phyloP scores from a whole-genome alignment of 495 filamentous ascomycete species.

The Podospora anserina region DNA sequence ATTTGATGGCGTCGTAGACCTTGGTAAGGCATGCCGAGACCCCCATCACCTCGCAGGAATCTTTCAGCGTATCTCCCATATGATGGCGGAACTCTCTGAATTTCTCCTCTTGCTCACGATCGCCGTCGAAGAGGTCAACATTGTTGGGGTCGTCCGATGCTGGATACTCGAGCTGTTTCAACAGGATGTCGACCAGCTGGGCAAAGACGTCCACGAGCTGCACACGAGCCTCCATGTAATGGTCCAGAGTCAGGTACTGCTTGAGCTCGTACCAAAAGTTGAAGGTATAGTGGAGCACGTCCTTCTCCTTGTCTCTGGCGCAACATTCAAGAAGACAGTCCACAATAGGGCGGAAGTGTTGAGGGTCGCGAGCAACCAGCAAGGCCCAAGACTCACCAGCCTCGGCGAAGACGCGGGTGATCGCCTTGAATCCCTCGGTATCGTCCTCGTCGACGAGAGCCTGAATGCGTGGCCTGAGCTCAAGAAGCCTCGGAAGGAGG shows the following conservation, averaged over 20 bases:
- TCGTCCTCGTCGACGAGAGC: constrained; percentile 76
- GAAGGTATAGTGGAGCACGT: constrained; percentile 88
- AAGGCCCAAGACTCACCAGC: constrained; percentile 94
- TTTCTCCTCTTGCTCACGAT: constrained; percentile 93
- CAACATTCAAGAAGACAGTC: constrained; percentile 89
- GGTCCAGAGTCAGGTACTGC: constrained; percentile 86
- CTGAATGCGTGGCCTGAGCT: constrained; percentile 73
- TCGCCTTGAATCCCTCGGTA: constrained; percentile 78
- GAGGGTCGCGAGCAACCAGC: constrained; percentile 77
- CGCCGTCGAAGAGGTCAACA: constrained; percentile 87
- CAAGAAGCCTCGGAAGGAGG: constrained; percentile 79
- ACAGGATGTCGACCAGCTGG: constrained; percentile 87
- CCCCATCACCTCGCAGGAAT: constrained; percentile 93
- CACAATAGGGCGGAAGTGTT: constrained; percentile 79
- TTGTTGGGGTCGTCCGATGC: constrained; percentile 68
- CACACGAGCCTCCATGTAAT: constrained; percentile 76
- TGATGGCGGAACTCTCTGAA: constrained; percentile 94
- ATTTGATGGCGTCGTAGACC: constrained; percentile 75
- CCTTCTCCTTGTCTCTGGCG: constrained; percentile 77
- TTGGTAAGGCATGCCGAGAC: constrained; percentile 86
- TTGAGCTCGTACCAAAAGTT: constrained; percentile 98
- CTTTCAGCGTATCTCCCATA: constrained; percentile 98
- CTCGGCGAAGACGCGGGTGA: constrained; percentile 86
- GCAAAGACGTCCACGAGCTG: constrained; percentile 76
- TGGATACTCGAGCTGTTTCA: constrained; percentile 87